phyloP scores from a whole-genome alignment of 805 yeast species.

The Candida tibetensis region DNA sequence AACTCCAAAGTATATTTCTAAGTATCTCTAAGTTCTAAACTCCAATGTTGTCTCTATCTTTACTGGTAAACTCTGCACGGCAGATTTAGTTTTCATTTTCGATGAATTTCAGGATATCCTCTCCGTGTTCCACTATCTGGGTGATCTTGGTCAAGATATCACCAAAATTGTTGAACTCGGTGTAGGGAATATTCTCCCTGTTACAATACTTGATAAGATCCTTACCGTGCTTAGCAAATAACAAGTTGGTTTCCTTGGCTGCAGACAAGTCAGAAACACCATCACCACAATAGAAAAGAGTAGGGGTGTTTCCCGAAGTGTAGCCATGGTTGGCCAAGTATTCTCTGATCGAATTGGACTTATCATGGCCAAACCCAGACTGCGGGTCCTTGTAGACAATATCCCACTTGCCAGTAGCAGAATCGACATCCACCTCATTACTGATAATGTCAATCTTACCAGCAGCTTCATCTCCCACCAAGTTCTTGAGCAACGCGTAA shows the following conservation, averaged over 20 bases:
- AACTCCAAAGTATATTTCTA: no score
- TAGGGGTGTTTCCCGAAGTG: slow-evolving; percentile 42
- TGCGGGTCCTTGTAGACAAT: slow-evolving; percentile 79
- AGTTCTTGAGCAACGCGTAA: slow-evolving; percentile 64
- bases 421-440: slow-evolving; percentile 61
- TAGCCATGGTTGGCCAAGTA: slow-evolving; percentile 33
- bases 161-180: slow-evolving; percentile 71
- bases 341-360: slow-evolving; percentile 72
- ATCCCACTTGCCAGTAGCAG: slow-evolving; percentile 66
- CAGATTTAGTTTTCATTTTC: slow-evolving; percentile 5
- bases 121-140: slow-evolving; percentile 42
- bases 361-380: slow-evolving; percentile 91
- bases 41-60: no score
- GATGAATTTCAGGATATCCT: slow-evolving; percentile 9
- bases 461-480: slow-evolving; percentile 76
- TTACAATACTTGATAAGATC: slow-evolving; percentile 85
- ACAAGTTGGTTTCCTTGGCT: slow-evolving; percentile 88
- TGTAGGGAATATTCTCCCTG: slow-evolving; percentile 76
- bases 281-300: slow-evolving; percentile 91
- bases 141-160: slow-evolving; percentile 69
- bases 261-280: slow-evolving; percentile 96
- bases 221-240: slow-evolving; percentile 90
- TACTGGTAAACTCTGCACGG: no score
- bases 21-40: no score
- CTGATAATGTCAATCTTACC: slow-evolving; percentile 44